These are phyloP conservation scores for Exophiala viscosa DNA, from an alignment of 2,329 filamentous ascomycete species.

Conservation along the genomic window DNA sequence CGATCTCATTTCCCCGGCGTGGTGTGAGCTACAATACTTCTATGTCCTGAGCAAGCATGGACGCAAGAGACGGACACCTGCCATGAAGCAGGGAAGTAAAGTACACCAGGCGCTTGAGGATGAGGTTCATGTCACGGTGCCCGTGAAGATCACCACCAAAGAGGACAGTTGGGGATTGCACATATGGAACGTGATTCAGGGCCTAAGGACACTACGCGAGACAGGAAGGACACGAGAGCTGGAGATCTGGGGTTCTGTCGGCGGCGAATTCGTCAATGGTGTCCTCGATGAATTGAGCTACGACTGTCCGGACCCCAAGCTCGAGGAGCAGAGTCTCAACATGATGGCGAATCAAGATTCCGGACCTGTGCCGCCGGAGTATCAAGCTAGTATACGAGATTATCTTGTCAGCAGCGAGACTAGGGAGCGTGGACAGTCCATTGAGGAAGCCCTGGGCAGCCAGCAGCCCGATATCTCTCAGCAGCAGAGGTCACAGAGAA, in stretches of 20 bases:
- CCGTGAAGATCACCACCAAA: slow-evolving; percentile 66
- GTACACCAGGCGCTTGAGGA: slow-evolving; percentile 83
- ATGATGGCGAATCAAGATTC: slow-evolving; percentile 55
- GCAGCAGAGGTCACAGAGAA: slow-evolving; percentile 19
- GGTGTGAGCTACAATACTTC: slow-evolving; percentile 94
- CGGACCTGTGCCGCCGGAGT: slow-evolving; percentile 40
- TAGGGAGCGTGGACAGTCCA: slow-evolving; percentile 29
- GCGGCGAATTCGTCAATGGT: slow-evolving; percentile 80
- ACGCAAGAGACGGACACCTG: slow-evolving; percentile 67
- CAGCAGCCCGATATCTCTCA: slow-evolving; percentile 14
- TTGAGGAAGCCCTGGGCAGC: slow-evolving; percentile 29
- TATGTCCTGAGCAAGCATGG: slow-evolving; percentile 78
- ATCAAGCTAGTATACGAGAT: slow-evolving; percentile 45
- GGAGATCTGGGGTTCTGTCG: slow-evolving; percentile 79
- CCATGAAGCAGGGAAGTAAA: slow-evolving; percentile 77
- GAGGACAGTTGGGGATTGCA: slow-evolving; percentile 80
- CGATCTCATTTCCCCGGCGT: slow-evolving; percentile 81
- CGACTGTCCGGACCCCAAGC: slow-evolving; percentile 67
- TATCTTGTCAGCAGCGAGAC: slow-evolving; percentile 35
- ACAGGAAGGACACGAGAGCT: slow-evolving; percentile 71
- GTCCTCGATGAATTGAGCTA: slow-evolving; percentile 84
- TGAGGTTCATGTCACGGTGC: slow-evolving; percentile 73
- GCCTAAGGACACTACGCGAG: slow-evolving; percentile 68
- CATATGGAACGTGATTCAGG: slow-evolving; percentile 89
- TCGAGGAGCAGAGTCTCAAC: slow-evolving; percentile 57